phyloP scores from a whole-genome alignment of 2,329 filamentous ascomycete species.

The Sarocladium oryzae region DNA sequence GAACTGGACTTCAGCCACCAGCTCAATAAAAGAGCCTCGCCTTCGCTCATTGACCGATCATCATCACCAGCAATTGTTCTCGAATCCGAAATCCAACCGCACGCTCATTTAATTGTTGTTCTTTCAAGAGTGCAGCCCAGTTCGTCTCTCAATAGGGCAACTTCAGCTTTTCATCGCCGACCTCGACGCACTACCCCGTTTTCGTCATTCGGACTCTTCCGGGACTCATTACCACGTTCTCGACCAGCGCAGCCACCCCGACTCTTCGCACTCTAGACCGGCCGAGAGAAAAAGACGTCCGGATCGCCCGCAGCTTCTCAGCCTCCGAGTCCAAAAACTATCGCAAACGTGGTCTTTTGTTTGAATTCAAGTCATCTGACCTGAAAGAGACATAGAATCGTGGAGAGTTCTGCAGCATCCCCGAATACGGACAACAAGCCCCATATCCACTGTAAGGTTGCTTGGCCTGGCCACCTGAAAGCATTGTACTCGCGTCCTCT shows the following conservation, averaged over 20 bases:
- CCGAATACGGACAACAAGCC: neutral
- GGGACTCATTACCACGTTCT: slow-evolving; percentile 2
- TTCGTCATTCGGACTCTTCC: slow-evolving; percentile 3
- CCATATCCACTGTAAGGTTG: slow-evolving; percentile 2
- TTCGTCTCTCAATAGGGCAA: slow-evolving; percentile 1
- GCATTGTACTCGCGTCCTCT: slow-evolving; percentile 7
- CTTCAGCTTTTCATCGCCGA: neutral
- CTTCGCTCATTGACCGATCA: neutral
- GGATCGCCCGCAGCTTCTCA: neutral
- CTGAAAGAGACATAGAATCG: neutral
- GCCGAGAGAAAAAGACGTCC: neutral
- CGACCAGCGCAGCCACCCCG: slow-evolving; percentile 8
- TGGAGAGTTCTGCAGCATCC: neutral
- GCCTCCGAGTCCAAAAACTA: neutral
- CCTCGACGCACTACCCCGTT: slow-evolving; percentile 1
- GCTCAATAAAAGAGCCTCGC: neutral
- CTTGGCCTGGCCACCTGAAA: slow-evolving; percentile 4
- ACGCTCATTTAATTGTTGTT: neutral
- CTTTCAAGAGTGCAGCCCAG: neutral
- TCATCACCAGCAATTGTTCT: neutral
- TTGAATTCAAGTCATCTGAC: neutral
- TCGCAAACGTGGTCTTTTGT: neutral
- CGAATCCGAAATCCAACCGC: neutral
- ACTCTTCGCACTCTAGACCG: neutral
- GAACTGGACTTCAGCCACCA: neutral